Evolutionary conservation across 2,329 filamentous ascomycete species (phyloP), one percentile per base, ranked within the genome.

Genomic region (Metarhizium guizhouense): DNA sequence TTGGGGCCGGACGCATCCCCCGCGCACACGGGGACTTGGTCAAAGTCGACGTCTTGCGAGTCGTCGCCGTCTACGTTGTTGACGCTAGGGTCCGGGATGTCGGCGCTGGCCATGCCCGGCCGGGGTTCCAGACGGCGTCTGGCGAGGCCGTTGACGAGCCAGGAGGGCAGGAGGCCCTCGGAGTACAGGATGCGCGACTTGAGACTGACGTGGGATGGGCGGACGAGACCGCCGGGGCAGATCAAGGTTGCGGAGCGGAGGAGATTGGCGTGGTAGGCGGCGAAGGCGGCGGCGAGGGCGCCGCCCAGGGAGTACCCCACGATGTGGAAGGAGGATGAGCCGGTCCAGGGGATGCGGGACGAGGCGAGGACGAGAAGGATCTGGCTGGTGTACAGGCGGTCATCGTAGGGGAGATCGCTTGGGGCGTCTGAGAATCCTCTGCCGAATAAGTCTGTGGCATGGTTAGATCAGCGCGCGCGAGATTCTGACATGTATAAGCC

Each of bases 271-370:
- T 90, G 88, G 65, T 83, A 83, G 1, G 80, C 78, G 1, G 87
- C 80, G 65, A 94, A 93, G 20, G 83, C 77, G 10, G 83, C 84
- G 1, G 81, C 79, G 45, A 95, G 80, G 14, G 86, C 87, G 40
- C 90, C 90, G 49, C 90, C 90, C 0, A 95, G 76, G 0, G 87
- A 91, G 68, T 94, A 95, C 2, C 90, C 90, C 3, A 91, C 72
- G 6, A 95, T 72, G 58, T 84, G 82, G 68, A 94, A 93, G 53
- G 76, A 77, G 7, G 73, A 72, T 53, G 74, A 72, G 34, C 72
- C 67, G 3, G 70, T 71, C 85, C 84, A 88, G 0, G 76, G 56
- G 3, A 86, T 64, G 1, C 72, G 68, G 0, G 85, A 88, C 1
- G 85, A 87, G 1, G 80, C 75, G n/a, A 89, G 72, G 8, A 79